Conservation (phyloP, 805 yeast genomes). For the Candida pseudoglaebosa region DNA sequence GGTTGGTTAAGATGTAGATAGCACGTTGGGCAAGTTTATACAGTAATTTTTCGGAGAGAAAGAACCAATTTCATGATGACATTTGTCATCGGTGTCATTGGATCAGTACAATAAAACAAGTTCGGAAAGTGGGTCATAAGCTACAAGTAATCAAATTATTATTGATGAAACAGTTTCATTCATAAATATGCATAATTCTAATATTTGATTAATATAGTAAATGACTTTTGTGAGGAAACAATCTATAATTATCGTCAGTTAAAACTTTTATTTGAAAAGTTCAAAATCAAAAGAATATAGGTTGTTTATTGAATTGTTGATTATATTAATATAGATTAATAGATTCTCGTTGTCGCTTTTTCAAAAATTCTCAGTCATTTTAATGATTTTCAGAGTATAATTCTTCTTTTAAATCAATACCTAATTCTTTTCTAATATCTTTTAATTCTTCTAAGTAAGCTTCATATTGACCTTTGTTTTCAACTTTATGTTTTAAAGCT, state of each 20-base stretch:
- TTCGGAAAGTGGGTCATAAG: not conserved
- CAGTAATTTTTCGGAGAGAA: no score
- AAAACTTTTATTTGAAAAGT: no score
- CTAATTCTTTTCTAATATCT: constrained; percentile 87
- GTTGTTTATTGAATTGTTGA: not conserved
- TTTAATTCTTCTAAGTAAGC: constrained; percentile 95
- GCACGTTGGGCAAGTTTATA: no score
- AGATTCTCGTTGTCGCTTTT: not conserved
- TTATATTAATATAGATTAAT: not conserved
- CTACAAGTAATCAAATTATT: not conserved
- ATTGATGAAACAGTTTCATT: not conserved
- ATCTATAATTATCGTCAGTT: constrained; percentile 2
- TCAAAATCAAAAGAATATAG: no score
- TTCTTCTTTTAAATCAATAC: constrained; percentile 90
- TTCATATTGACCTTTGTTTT: constrained; percentile 86
- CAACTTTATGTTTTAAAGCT: constrained; percentile 95
- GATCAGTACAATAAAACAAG: not conserved
- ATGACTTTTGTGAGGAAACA: constrained; percentile 4
- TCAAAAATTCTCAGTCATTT: not conserved
- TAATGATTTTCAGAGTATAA: constrained; percentile 45
- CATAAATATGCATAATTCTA: constrained; percentile 1
- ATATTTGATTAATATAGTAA: not conserved
- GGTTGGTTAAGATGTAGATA: no score
- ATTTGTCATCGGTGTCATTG: not conserved
- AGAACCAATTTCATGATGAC: no score